These are phyloP conservation scores for Solanum sparsipilum DNA, from an alignment of 257 asterid species.

Conservation along the genomic window DNA sequence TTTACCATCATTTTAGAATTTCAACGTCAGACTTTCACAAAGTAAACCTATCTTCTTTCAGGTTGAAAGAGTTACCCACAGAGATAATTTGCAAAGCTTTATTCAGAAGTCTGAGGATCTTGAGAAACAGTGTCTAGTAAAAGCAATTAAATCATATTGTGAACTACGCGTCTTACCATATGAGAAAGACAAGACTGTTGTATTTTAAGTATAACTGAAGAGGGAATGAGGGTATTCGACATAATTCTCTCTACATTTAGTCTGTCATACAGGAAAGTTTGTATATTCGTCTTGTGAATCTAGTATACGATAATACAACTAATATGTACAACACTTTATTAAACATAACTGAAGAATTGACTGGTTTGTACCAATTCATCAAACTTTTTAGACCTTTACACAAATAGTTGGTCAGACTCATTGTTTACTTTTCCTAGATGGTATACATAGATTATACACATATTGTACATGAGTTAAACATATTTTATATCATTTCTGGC, in stretches of 20 bases:
- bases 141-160: slow-evolving; percentile 82
- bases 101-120: slow-evolving; percentile 77
- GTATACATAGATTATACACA: not conserved
- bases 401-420: not conserved
- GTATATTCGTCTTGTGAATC: not conserved
- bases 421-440: not conserved
- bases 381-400: not conserved
- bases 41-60: slow-evolving; percentile 12
- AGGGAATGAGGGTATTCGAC: not conserved
- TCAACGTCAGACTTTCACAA: not conserved
- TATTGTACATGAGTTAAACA: not conserved
- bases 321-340: not conserved
- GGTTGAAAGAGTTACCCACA: slow-evolving; percentile 95
- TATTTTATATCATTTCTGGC: not conserved
- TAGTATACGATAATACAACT: not conserved
- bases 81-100: slow-evolving; percentile 68
- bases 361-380: not conserved
- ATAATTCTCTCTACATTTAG: not conserved
- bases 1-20: not conserved
- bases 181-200: slow-evolving; percentile 64
- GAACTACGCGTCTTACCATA: slow-evolving; percentile 85
- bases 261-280: not conserved
- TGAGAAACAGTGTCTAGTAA: slow-evolving; percentile 88
- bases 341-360: not conserved
- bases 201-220: slow-evolving; percentile 28